phyloP scores from a whole-genome alignment of 768 basidiomycete genomes.

The Rhodotorula taiwanensis region DNA sequence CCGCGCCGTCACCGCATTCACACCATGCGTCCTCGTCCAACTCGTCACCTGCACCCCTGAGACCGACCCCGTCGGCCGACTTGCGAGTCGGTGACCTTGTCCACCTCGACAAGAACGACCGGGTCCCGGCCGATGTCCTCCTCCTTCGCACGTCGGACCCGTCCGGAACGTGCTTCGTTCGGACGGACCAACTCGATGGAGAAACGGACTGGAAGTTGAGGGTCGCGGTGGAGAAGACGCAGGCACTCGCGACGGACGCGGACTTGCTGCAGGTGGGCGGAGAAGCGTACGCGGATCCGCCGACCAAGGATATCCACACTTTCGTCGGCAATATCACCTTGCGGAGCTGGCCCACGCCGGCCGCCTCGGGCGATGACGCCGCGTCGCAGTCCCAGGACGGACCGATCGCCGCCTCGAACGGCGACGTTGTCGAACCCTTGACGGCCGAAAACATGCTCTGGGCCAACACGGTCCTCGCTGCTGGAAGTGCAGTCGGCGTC shows the following conservation, averaged over 20 bases:
- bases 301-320: constrained; percentile 91
- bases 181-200: constrained; percentile 95
- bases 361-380: constrained; percentile 39
- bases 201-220: constrained; percentile 99
- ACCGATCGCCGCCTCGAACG: constrained; percentile 43
- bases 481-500: constrained; percentile 85
- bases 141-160: constrained; percentile 79
- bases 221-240: constrained; percentile 76
- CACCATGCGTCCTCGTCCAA: constrained; percentile 30
- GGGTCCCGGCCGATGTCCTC: constrained; percentile 90
- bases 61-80: constrained; percentile 62
- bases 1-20: constrained; percentile 32
- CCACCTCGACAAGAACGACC: constrained; percentile 88
- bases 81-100: constrained; percentile 87
- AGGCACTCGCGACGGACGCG: constrained; percentile 57
- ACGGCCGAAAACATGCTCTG: constrained; percentile 93
- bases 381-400: constrained; percentile 45
- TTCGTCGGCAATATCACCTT: constrained; percentile 86
- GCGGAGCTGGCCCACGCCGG: constrained; percentile 35
- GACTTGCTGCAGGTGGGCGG: constrained; percentile 63
- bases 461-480: constrained; percentile 95
- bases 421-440: constrained; percentile 72
- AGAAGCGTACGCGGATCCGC: constrained; percentile 89
- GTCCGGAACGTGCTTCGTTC: constrained; percentile 90
- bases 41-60: constrained; percentile 10